phyloP scores from a whole-genome alignment of 768 basidiomycete species.

The Boletus rex-veris region DNA sequence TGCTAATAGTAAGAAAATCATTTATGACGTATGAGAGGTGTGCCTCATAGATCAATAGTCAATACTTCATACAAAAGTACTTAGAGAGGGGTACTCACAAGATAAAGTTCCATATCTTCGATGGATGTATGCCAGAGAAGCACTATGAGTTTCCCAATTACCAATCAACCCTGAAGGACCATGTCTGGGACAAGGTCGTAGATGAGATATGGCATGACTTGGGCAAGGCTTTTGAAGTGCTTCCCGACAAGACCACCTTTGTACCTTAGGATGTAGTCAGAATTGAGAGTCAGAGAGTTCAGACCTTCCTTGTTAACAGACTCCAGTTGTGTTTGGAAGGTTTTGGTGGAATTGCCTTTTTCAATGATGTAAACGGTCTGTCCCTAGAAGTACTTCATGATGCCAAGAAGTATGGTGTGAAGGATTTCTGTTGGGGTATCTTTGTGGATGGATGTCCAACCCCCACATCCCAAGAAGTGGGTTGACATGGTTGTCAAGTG shows the following conservation, averaged over 20 bases:
- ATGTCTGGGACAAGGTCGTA: constrained; percentile 29
- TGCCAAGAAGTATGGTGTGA: constrained; percentile 33
- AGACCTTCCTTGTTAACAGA: constrained; percentile 27
- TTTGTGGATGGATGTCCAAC: constrained; percentile 26
- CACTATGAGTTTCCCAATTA: constrained; percentile 33
- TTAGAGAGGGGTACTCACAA: constrained; percentile 13
- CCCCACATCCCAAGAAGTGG: constrained; percentile 15
- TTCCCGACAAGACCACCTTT: constrained; percentile 30
- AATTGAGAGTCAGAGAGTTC: constrained; percentile 20
- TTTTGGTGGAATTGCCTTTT: constrained; percentile 10
- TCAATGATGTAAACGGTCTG: constrained; percentile 22
- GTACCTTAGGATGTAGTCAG: constrained; percentile 33
- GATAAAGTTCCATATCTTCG: constrained; percentile 33
- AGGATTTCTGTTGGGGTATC: constrained; percentile 35
- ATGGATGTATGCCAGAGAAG: constrained; percentile 44
- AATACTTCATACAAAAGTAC: not conserved
- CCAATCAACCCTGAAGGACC: constrained; percentile 29
- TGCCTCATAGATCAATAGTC: not conserved
- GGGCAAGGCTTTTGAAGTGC: constrained; percentile 31
- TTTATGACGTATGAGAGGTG: constrained; percentile 18
- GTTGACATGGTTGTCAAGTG: constrained; percentile 9
- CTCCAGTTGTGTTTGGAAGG: constrained; percentile 24
- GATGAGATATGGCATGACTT: constrained; percentile 29
- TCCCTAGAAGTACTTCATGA: constrained; percentile 35
- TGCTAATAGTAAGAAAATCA: constrained; percentile 18